phyloP scores from a whole-genome alignment of 2,329 filamentous ascomycete species.

The Bipolaris gigantea region DNA sequence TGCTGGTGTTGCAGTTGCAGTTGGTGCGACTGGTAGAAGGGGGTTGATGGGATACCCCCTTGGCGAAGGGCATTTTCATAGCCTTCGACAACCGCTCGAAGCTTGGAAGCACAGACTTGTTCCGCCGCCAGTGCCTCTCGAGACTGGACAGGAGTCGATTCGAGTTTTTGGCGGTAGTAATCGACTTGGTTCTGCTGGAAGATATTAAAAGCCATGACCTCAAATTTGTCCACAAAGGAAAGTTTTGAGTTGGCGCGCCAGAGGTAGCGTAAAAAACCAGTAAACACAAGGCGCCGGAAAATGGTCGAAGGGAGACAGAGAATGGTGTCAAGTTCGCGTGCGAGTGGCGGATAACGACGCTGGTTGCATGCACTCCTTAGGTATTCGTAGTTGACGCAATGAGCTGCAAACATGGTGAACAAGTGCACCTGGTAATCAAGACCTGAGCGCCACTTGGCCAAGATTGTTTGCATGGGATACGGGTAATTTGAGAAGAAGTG shows the following conservation, averaged over 20 bases:
- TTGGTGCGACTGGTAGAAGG: conserved; percentile 1
- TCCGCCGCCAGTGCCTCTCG: background rate
- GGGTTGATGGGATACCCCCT: background rate
- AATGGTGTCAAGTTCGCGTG: conserved; percentile 56
- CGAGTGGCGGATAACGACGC: conserved; percentile 56
- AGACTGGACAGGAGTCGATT: background rate
- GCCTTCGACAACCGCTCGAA: conserved; percentile 4
- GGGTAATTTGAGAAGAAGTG: conserved; percentile 56
- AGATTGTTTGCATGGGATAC: conserved; percentile 28
- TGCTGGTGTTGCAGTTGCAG: background rate
- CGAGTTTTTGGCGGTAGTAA: conserved; percentile 1
- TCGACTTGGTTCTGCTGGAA: conserved; percentile 15
- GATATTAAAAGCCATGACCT: conserved; percentile 4
- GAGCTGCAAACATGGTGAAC: conserved; percentile 48
- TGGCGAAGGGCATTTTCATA: conserved; percentile 1
- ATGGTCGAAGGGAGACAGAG: conserved; percentile 55
- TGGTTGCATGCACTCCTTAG: conserved; percentile 22
- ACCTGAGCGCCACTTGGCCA: conserved; percentile 24
- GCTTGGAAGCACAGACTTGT: conserved; percentile 4
- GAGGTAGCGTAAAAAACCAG: conserved; percentile 52
- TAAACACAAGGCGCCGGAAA: conserved; percentile 60
- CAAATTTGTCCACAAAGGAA: conserved; percentile 4
- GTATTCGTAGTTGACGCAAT: conserved; percentile 26
- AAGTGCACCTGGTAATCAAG: conserved; percentile 40
- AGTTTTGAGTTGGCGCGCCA: conserved; percentile 24